These are phyloP conservation scores for Aspergillus viridinutans DNA, from an alignment of 2,329 filamentous ascomycete genomes.

Conservation along the genomic window DNA sequence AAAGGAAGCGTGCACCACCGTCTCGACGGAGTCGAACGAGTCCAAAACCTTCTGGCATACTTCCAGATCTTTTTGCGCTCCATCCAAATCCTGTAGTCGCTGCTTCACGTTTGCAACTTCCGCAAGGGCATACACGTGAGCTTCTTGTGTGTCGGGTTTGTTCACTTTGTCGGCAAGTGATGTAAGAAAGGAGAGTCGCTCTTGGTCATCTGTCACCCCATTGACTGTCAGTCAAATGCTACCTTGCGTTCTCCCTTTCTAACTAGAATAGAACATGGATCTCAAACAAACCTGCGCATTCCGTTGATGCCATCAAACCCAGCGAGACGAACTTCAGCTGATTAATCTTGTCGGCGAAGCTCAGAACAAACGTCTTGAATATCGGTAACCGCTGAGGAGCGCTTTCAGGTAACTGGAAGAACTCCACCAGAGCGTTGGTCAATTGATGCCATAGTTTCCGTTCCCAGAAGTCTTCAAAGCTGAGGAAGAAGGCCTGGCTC, in stretches of 20 bases:
- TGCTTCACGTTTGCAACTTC: slow-evolving; percentile 86
- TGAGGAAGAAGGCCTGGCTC: slow-evolving; percentile 80
- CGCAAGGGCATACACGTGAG: slow-evolving; percentile 88
- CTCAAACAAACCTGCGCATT: slow-evolving; percentile 52
- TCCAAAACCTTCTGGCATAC: slow-evolving; percentile 84
- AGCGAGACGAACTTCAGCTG: slow-evolving; percentile 94
- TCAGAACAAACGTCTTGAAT: slow-evolving; percentile 92
- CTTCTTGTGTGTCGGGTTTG: slow-evolving; percentile 88
- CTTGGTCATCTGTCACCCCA: slow-evolving; percentile 66
- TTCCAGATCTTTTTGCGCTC: slow-evolving; percentile 80
- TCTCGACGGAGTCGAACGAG: slow-evolving; percentile 90
- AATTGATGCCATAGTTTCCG: slow-evolving; percentile 99
- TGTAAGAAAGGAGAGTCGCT: slow-evolving; percentile 80
- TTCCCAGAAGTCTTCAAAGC: slow-evolving; percentile 97
- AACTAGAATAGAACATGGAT: background rate
- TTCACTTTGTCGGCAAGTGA: slow-evolving; percentile 83
- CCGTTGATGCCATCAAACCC: slow-evolving; percentile 78
- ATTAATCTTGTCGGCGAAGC: slow-evolving; percentile 98
- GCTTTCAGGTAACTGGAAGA: slow-evolving; percentile 80
- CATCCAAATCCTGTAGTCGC: slow-evolving; percentile 71
- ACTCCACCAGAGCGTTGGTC: slow-evolving; percentile 79
- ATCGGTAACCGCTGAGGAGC: slow-evolving; percentile 79
- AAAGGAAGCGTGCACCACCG: slow-evolving; percentile 90
- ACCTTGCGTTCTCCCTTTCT: background rate
- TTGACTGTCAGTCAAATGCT: slow-evolving; percentile 6